These are phyloP conservation scores for Tuber magnatum DNA, from an alignment of 495 filamentous ascomycete genomes.

Conservation along the genomic window DNA sequence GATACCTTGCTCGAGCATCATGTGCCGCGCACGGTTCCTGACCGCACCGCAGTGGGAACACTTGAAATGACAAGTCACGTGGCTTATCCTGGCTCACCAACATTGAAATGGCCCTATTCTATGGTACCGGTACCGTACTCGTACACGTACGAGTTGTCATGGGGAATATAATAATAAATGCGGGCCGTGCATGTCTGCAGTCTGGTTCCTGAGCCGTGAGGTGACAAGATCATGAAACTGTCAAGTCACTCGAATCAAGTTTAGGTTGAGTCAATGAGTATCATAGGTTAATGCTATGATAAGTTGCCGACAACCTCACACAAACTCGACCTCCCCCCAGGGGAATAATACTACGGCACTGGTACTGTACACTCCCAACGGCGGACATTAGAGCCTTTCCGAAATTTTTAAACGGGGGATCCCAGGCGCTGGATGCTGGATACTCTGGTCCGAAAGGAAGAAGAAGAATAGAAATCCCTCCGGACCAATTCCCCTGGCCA, in stretches of 20 bases:
- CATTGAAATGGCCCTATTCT: neutral
- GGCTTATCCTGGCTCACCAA: neutral
- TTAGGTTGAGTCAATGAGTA: neutral
- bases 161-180: neutral
- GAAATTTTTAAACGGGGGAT: no score
- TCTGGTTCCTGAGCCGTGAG: neutral
- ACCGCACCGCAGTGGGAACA: neutral
- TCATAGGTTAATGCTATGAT: neutral
- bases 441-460: no score
- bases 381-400: neutral
- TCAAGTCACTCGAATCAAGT: neutral
- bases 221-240: neutral
- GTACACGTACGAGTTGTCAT: neutral
- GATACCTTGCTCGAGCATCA: neutral
- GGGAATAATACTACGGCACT: no score
- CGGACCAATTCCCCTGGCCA: neutral
- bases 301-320: neutral
- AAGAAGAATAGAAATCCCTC: no score
- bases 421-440: no score
- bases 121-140: neutral
- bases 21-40: neutral
- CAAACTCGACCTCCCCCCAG: neutral
- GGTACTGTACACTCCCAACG: neutral
- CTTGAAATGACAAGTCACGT: neutral
- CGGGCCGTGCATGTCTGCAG: neutral